Evolutionary conservation across 345 rosid genomes (phyloP), one percentile per base, ranked within the genome.

Genomic region (Boechera stricta): DNA sequence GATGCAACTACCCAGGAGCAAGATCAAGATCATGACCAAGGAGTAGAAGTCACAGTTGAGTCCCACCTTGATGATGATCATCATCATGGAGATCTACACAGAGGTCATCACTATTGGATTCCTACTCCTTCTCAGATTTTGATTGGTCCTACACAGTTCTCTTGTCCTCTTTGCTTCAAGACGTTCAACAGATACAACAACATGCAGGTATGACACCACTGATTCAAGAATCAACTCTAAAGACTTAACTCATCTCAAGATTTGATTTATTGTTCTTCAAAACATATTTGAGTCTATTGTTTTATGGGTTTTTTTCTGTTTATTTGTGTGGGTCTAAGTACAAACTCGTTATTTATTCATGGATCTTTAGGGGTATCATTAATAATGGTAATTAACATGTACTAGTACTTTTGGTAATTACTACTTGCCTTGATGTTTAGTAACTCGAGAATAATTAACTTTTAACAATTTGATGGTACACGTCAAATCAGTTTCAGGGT

Each of bases 401-500:
- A 60, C 61, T 49, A 48, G 54, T 60, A 51, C 61, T 59, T 68
- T 51, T 68, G 47, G 63, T 68, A 68, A 59, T 49, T 49, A 52
- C 63, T 68, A 69, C 12, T 59, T 16, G 67, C 60, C 60, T 47
- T 67, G 61, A 58, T 75, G 64, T 52, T 60, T 28, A 59, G 49
- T 28, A 31, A 67, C 73, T 67, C 54, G 73, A 75, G 55, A 49
- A 36, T 67, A 67, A 10, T 65, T 48, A 65, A 58, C 44, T 49
- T 75, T 75, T 5, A 0, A 16, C 24, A 55, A 58, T n/a, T 57
- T 67, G 67, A 75, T 67, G 73, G 79, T 59, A 75, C 28, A 75
- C 67, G 59, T 75, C 79, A 67, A 57, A 66, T 75, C 79, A 48
- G 41, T 5, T 67, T 57, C 72, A 74, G 72, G 72, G 68, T 75